A percentile compares a stretch with the other conserved stretches of the same genome.
Conservation (phyloP, 2,329 filamentous ascomycete genomes). For the Orbilia ellipsospora region DNA sequence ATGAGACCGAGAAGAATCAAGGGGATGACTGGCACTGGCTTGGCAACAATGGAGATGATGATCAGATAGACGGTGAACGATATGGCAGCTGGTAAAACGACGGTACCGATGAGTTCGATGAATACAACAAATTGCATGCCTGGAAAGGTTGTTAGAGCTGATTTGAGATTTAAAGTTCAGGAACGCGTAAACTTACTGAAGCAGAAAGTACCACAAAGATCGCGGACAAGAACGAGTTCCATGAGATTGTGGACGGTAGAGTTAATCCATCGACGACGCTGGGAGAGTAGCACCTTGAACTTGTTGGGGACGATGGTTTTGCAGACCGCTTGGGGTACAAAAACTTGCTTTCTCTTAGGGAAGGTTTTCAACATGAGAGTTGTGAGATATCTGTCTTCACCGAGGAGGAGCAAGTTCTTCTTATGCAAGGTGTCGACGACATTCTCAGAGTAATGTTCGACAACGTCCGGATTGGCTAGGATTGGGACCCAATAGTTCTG, state of each 20-base stretch:
- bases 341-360: conserved; percentile 98
- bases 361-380: conserved; percentile 99
- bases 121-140: conserved; percentile 97
- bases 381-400: conserved; percentile 93
- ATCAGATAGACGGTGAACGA: conserved; percentile 94
- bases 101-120: conserved; percentile 91
- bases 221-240: conserved; percentile 93
- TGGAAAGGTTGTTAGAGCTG: conserved; percentile 28
- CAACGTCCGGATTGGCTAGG: conserved; percentile 95
- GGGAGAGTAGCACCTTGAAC: conserved; percentile 91
- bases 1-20: conserved; percentile 89
- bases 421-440: conserved; percentile 98
- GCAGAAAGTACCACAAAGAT: conserved; percentile 98
- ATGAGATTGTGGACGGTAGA: conserved; percentile 98
- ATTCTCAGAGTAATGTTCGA: conserved; percentile 99
- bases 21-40: conserved; percentile 74
- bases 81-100: conserved; percentile 95
- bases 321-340: conserved; percentile 97
- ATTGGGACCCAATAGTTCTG: conserved; percentile 99
- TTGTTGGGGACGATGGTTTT: conserved; percentile 96
- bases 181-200: conserved; percentile 72
- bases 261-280: conserved; percentile 98
- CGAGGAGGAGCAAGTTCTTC: conserved; percentile 91
- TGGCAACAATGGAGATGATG: conserved; percentile 58
- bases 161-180: conserved; percentile 16